Evolutionary conservation across 2,329 filamentous ascomycete species (phyloP).

Genomic region (Aspergillus uvarum): DNA sequence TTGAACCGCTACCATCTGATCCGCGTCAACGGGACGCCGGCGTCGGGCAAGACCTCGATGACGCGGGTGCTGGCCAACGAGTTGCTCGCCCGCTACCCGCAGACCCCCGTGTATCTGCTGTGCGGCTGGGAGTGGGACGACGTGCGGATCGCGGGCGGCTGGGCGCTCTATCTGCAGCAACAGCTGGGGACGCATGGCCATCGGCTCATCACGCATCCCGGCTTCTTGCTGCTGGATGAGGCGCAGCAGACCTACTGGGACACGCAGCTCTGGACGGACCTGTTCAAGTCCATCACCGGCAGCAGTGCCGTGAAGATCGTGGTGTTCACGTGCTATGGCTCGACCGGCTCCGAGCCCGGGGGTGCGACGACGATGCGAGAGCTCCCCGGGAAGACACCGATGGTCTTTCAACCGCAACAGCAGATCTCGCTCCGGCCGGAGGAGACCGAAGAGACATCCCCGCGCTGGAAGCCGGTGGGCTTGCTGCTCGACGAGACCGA

Average conservation of each 20-base stretch:
- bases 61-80: constrained; percentile 15
- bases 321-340: constrained; percentile 18
- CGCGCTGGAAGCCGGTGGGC: constrained; percentile 7
- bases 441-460: not conserved
- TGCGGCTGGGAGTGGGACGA: constrained; percentile 4
- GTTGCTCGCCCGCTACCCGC: constrained; percentile 6
- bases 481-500: constrained; percentile 12
- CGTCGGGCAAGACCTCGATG: constrained; percentile 15
- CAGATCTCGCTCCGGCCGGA: constrained; percentile 11
- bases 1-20: no score
- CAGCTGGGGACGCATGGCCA: constrained; percentile 12
- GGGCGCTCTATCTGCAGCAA: constrained; percentile 7
- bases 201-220: constrained; percentile 4
- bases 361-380: no score
- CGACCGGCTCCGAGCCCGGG: not conserved
- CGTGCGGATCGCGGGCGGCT: not conserved
- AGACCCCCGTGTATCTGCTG: constrained; percentile 9
- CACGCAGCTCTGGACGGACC: constrained; percentile 5
- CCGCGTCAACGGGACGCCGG: constrained; percentile 7
- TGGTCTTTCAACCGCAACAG: constrained; percentile 3
- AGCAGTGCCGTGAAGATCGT: constrained; percentile 1
- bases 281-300: constrained; percentile 12
- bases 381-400: not conserved
- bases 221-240: constrained; percentile 17
- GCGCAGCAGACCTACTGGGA: constrained; percentile 16